phyloP scores from a whole-genome alignment of 2,329 filamentous ascomycete species.

The Thelonectria discophora region DNA sequence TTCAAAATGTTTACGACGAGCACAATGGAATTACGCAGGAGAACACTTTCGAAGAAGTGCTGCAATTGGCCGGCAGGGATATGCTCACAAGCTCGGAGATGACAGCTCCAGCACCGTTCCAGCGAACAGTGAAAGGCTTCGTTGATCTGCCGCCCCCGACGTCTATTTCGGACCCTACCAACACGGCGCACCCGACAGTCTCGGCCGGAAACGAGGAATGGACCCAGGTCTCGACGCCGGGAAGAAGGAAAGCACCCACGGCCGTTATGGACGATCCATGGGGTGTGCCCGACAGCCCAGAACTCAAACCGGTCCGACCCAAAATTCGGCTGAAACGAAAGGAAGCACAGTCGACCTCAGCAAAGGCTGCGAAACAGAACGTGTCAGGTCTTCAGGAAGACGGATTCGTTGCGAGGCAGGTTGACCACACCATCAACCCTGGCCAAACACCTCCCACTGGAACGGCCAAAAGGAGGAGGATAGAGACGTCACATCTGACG shows the following conservation, averaged over 20 bases:
- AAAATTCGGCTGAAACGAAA: slow-evolving; percentile 32
- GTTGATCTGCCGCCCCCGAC: slow-evolving; percentile 41
- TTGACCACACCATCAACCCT: not conserved
- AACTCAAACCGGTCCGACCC: slow-evolving; percentile 26
- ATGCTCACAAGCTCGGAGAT: slow-evolving; percentile 38
- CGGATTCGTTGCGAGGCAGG: not conserved
- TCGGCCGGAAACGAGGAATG: slow-evolving; percentile 35
- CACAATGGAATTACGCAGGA: slow-evolving; percentile 49
- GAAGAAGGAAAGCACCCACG: slow-evolving; percentile 36
- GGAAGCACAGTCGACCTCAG: slow-evolving; percentile 13
- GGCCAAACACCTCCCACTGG: slow-evolving; percentile 14
- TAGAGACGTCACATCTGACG: slow-evolving; percentile 23
- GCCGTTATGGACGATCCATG: slow-evolving; percentile 48
- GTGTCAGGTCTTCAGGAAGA: not conserved
- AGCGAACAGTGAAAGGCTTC: slow-evolving; percentile 41
- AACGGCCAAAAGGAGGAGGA: slow-evolving; percentile 38
- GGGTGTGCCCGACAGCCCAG: slow-evolving; percentile 57
- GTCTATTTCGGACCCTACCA: slow-evolving; percentile 43
- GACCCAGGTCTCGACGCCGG: slow-evolving; percentile 48
- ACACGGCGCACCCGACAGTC: slow-evolving; percentile 21
- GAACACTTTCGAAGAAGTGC: slow-evolving; percentile 26
- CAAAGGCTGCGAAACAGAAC: slow-evolving; percentile 1
- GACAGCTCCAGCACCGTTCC: slow-evolving; percentile 40
- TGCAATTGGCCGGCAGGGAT: slow-evolving; percentile 21
- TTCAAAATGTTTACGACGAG: slow-evolving; percentile 58